Evolutionary conservation across 2,329 filamentous ascomycete species (phyloP).

Genomic region (Xylariaceae sp.): DNA sequence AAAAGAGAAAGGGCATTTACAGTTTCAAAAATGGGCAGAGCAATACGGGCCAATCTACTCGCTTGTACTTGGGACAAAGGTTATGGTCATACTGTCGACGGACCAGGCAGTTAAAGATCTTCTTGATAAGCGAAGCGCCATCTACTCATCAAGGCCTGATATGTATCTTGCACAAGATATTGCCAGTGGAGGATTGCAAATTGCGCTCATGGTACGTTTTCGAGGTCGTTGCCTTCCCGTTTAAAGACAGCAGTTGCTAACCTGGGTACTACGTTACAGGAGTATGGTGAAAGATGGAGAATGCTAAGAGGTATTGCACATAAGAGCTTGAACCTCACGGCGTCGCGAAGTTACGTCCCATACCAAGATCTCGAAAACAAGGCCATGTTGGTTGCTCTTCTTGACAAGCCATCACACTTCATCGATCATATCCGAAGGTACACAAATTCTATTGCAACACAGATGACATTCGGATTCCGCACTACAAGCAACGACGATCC

Average conservation of each 20-base stretch:
- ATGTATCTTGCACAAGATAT: constrained; percentile 37
- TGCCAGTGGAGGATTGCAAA: constrained; percentile 14
- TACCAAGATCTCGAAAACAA: constrained; percentile 56
- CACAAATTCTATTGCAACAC: constrained; percentile 45
- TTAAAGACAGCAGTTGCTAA: background rate
- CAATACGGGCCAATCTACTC: constrained; percentile 49
- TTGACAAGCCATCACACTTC: constrained; percentile 41
- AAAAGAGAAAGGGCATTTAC: constrained; percentile 36
- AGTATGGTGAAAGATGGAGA: constrained; percentile 32
- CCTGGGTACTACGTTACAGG: constrained; percentile 8
- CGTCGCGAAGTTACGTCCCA: constrained; percentile 45
- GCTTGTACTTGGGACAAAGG: constrained; percentile 47
- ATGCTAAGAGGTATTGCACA: constrained; percentile 39
- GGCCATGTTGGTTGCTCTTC: constrained; percentile 47
- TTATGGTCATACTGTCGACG: constrained; percentile 44
- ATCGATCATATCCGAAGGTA: constrained; percentile 45
- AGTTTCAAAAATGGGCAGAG: constrained; percentile 50
- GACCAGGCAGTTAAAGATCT: constrained; percentile 48
- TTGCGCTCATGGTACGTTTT: constrained; percentile 16
- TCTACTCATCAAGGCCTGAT: constrained; percentile 45
- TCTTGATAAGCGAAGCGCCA: constrained; percentile 46
- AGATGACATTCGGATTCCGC: constrained; percentile 47
- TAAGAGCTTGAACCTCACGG: constrained; percentile 42
- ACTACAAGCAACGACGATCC: constrained; percentile 29
- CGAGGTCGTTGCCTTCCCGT: background rate